Percentiles rank a stretch among this genome's conserved stretches.
These are phyloP conservation scores for Artomyces pyxidatus DNA, from an alignment of 768 basidiomycete species.

Conservation along the genomic window DNA sequence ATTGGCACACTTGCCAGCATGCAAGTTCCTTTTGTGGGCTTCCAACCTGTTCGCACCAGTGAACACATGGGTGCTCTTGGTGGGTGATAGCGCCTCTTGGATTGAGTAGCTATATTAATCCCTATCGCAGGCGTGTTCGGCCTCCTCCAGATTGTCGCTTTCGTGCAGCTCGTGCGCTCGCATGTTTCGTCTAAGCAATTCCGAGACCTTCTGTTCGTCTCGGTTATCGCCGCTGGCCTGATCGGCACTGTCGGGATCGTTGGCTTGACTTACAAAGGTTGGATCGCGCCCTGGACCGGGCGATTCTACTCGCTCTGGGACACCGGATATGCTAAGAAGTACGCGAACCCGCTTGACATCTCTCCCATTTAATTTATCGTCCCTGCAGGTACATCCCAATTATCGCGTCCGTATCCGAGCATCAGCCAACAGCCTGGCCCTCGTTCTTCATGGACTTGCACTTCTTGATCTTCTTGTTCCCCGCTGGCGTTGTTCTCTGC, in stretches of 20 bases:
- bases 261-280: constrained; percentile 83
- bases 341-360: constrained; percentile 18
- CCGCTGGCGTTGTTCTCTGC: constrained; percentile 89
- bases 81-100: constrained; percentile 25
- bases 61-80: constrained; percentile 99
- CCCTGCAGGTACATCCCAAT: constrained; percentile 79
- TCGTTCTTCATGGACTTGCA: constrained; percentile 99
- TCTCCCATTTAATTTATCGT: constrained; percentile 10
- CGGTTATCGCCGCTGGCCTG: constrained; percentile 61
- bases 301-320: constrained; percentile 99
- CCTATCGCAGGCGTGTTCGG: constrained; percentile 78
- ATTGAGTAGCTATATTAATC: neutral
- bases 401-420: constrained; percentile 98
- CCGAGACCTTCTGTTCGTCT: constrained; percentile 65
- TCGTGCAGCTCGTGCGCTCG: constrained; percentile 79
- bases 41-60: constrained; percentile 94
- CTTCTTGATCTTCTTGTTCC: constrained; percentile 96
- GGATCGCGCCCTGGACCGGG: constrained; percentile 99
- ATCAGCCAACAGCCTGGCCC: constrained; percentile 99
- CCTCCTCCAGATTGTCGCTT: constrained; percentile 91
- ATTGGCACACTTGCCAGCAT: constrained; percentile 96
- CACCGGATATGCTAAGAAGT: constrained; percentile 98
- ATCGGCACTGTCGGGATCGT: constrained; percentile 69
- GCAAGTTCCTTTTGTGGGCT: constrained; percentile 99
- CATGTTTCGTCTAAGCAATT: constrained; percentile 92